Base-by-base conservation (phyloP, 2,329 filamentous ascomycete species). In the Penicillium olsonii region DNA sequence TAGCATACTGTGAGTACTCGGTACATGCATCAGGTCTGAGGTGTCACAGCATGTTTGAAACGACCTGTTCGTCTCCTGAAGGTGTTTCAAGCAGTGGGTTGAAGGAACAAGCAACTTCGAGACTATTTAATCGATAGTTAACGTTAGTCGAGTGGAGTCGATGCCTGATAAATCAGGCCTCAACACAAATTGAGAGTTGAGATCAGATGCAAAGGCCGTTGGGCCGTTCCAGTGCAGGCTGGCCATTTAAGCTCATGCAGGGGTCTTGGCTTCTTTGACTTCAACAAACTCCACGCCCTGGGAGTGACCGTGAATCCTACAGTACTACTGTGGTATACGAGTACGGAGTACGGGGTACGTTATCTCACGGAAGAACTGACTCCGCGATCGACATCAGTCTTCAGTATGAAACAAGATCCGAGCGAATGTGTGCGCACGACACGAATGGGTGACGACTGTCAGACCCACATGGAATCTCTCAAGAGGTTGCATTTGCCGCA, bases 401-500 rank as follows among this genome's bases (percentile, higher is more conserved):
- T 35, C 33, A 35, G 33, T 8, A 35, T 39, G 33, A 37, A 42
- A 45, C 33, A 20, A 43, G 15, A 27, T 42, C 11, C n/a, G 8
- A 19, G 39, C 33, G 15, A 35, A 35, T 26, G 37, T 17, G 37
- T 26, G 20, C 14, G 12, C 14, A 31, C 10, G 18, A 31, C 27
- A 20, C 26, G 33, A 43, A 34, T 48, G 11, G 22, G 35, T 45
- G 46, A 45, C 42, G 35, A 49, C n/a, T 39, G 17, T 18, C 17
- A 33, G 42, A 45, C 42, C 47, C 47, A 49, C 47, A 39, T 34
- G 7, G 26, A 29, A 12, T 35, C 33, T 17, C n/a, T 4, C 14
- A 29, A 38, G 40, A 45, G 22, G 47, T 49, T 45, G 47, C 37
- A 49, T n/a, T 40, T 42, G 41, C 29, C 31, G 34, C 24, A 44